Conservation (phyloP, 805 yeast genomes). For the Barnettozyma salicaria region DNA sequence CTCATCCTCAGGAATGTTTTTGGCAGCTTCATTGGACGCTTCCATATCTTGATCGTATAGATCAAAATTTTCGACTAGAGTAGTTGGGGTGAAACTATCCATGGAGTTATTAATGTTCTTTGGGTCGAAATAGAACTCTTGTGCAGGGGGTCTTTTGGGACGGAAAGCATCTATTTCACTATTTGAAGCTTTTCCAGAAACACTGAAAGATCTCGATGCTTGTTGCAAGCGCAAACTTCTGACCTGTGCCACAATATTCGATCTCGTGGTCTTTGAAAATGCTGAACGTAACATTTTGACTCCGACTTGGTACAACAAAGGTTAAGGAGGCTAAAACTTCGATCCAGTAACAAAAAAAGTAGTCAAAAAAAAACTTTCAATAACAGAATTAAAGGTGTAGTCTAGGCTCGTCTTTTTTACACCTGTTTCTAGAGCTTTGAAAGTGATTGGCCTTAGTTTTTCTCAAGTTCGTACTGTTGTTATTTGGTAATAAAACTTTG, state of each 20-base stretch:
- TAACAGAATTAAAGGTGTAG: no score
- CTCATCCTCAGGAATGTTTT: slow-evolving; percentile 15
- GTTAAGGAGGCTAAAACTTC: no score
- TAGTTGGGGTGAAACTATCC: slow-evolving; percentile 31
- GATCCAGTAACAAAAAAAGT: no score
- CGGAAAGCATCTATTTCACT: slow-evolving; percentile 23
- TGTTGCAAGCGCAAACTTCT: not conserved
- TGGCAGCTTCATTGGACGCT: slow-evolving; percentile 26
- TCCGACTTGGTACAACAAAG: no score
- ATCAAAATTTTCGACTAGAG: slow-evolving; percentile 25
- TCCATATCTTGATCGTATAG: slow-evolving; percentile 35
- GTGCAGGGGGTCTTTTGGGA: slow-evolving; percentile 19
- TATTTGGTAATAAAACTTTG: no score
- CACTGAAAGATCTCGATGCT: slow-evolving; percentile 4
- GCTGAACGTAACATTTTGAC: slow-evolving; percentile 7
- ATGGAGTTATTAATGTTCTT: slow-evolving; percentile 34
- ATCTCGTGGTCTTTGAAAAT: slow-evolving; percentile 6
- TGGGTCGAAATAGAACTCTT: slow-evolving; percentile 14
- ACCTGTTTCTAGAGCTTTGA: no score
- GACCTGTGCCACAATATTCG: slow-evolving; percentile 1
- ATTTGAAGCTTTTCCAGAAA: not conserved
- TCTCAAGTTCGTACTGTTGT: no score
- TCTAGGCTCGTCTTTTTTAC: no score
- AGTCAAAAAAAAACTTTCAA: not conserved
- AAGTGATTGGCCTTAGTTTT: no score